Base-by-base conservation (phyloP, 2,329 filamentous ascomycete species). In the Fusarium continuum region DNA sequence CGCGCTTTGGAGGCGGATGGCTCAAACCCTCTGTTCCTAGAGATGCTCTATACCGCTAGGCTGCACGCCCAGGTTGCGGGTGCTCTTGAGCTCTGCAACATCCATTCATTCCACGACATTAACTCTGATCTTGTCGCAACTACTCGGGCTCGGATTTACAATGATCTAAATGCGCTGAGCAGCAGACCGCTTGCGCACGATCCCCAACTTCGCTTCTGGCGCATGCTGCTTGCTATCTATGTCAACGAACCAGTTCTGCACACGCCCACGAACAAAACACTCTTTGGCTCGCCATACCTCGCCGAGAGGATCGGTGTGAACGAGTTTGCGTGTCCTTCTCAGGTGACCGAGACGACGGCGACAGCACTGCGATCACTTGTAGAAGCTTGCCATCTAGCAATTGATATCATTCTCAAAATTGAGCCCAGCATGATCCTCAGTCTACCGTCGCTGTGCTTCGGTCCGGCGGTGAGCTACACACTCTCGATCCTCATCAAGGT, bases 401-500 rank as follows among this genome's bases (percentile, higher is more conserved):
- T 60, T 10, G 34, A 62, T 1, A n/a, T 49, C 5, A 53, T 64
- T 16, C 22, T 55, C 29, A 25, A 35, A 10, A 64, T 64, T 53
- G 26, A 50, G 0, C 34, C 59, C 17, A 41, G 29, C 6, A 14
- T 44, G 9, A 36, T 64, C 4, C 49, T 66, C 7, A 39, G 34
- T 28, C 45, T 63, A 3, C 62, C 63, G 0, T 60, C 62, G 2
- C 51, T 66, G 6, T 63, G 47, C 26, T 67, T 67, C 20, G 55
- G 55, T 0, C 63, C 63, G 4, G 49, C 47, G 8, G 63, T 64
- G 28, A 53, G 55, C 31, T 67, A 67, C 23, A 34, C 50, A 6
- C 47, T 67, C 1, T 67, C 51, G 23, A 60, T 67, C 11, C 55
- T 67, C 8, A 50, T 67, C 46, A 67, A 64, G 8, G 38, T 34